Base-by-base conservation (phyloP, 495 filamentous ascomycete genomes). In the Tuber indicum region DNA sequence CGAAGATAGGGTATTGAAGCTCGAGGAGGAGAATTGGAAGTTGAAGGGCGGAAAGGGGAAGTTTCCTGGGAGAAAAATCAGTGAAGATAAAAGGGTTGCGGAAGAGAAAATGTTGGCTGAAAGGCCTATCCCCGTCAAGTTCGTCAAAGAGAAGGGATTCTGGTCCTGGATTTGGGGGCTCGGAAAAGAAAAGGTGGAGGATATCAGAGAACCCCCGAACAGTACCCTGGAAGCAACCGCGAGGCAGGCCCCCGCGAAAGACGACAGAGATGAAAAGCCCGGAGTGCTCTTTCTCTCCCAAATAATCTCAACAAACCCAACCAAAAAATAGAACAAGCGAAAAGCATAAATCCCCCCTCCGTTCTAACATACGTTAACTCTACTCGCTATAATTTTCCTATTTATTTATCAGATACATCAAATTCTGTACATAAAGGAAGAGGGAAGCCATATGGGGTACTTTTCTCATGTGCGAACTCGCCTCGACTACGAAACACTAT, bases 1-100 rank as follows among this genome's bases (percentile, higher is more conserved):
- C 47, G 85, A 86, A 71, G 80, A 80, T 66, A 87, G 89, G 70
- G 87, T 96, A 42, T 87, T 86, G 43, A 90, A 90, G 75, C 84
- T 94, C 5, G 90, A 92, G 82, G 87, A 92, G 76, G 71, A 80
- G 52, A 72, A 78, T 41, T 84, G 82, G 82, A 81, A n/a, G 41
- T 43, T 80, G 58, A 76, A 42, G 32, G 78, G 77, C 44, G 77
- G 74, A n/a, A 80, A 76, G 41, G 81, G 80, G 2, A 49, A 72
- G 39, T 83, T 80, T 49, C 75, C 81, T 8, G 62, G 81, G 21
- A 66, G 58, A 66, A 66, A 66, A 17, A 19, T 66, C 26, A 66
- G 58, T 36, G 26, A 36, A 36, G 58, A 66, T 17, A 66, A 36
- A 66, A 66, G 58, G 26, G 14, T 66, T 66, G 58, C 58, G 26